Base-by-base conservation (phyloP, 1,139 yeast species). In the Blastobotrys aristatus region DNA sequence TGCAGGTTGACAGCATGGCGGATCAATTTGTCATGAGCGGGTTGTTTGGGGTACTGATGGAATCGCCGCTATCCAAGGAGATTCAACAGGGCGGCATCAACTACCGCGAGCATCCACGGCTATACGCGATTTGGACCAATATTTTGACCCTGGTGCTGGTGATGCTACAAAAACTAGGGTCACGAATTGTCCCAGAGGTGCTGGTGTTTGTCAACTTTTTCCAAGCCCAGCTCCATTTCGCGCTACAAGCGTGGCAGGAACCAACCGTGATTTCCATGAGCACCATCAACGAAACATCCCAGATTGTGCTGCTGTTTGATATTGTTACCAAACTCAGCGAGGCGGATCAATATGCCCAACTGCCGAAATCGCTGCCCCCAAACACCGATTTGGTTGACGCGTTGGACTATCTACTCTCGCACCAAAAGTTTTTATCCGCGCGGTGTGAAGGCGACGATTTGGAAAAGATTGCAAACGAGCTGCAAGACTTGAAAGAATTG, bases 341-440 rank as follows among this genome's bases (percentile, higher is more conserved):
- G 20, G 4, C 68, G 76, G 59, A 74, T 74, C 57, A 57, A 40
- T 36, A 48, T 8, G 41, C 39, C 14, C 52, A 44, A 14, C 32
- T 51, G 33, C 48, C 50, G 3, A 47, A 41, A 29, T 43, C 43
- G 2, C 37, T 39, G 26, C 33, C 24, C 31, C 38, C 44, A 41
- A 49, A 50, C 52, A 76, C 73, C 18, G 79, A 77, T 26, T 74
- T 88, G 54, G 68, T 72, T 17, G 78, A 74, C 44, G 76, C 82
- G 18, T 66, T 88, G 53, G 80, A 77, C 47, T 84, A 87, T 57
- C 72, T 89, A 46, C 71, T 88, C 53, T 82, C 90, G 37, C 97
- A 90, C 65, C 96, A 96, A 14, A 87, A 87, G 63, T 89, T 81
- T 55, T 69, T 90, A 52, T 76, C 85, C 4, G 77, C 94, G 4